Evolutionary conservation across 495 filamentous ascomycete genomes (phyloP), one percentile per base, ranked within the genome.

Genomic region (Platismatia glauca): DNA sequence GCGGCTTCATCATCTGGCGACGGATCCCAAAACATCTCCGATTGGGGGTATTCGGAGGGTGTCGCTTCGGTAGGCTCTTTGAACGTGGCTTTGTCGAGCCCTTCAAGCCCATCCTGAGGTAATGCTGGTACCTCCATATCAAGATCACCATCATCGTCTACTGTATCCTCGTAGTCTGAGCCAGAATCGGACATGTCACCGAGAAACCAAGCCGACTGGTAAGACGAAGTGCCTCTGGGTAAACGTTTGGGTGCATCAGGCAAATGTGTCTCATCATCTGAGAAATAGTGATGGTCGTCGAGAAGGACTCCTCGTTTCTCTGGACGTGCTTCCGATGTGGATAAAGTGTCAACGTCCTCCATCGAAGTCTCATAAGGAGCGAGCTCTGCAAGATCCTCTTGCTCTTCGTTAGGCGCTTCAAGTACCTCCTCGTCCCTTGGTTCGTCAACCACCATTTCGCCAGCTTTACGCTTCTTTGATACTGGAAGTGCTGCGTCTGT

Each of bases 221-320:
- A 97, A 34, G 85, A 81, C 8, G 94, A 97, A 29, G 94, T 98
- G 58, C 94, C 94, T 71, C 86, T 89, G 0, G 94, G 94, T 27
- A 98, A 72, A 66, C 82, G 83, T 75, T 88, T 95, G 6, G 90
- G 89, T 50, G 73, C 70, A 16, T 77, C 65, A 4, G 84, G 82
- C 37, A 82, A 76, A 63, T 82, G 77, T n/a, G 82, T 77, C 29
- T 95, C 88, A 22, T 95, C 90, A 57, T 97, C 94, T 5, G 91
- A 93, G 71, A 96, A 98, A 75, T 98, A 98, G 70, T 97, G 94
- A 74, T 98, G 93, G 64, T 96, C 92, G 66, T 98, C 94, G 35
- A 98, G 79, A 48, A 98, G 78, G 6, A 98, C 94, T 55, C 93
- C 93, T 73, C 83, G 85, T 55, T 86, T 80, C 67, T 83, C 74